Evolutionary conservation across 352 stramenopile species (phyloP), one percentile per base, ranked within the genome.

Genomic region (Phytophthora meadii): DNA sequence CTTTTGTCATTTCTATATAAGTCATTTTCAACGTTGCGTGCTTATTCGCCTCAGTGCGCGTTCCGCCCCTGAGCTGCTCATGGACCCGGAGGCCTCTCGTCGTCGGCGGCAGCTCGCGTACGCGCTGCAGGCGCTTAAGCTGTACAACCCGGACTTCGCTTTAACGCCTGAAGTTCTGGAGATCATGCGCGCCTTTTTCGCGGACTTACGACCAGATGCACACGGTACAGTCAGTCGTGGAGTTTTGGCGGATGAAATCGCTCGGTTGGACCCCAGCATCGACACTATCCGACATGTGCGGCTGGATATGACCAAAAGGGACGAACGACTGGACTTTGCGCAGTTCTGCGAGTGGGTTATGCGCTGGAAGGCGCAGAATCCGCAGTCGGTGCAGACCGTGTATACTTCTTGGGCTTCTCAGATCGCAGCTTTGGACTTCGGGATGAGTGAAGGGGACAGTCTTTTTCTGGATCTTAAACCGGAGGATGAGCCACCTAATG

Each of bases 91-190:
- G 48, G 41, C 65, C 8, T 36, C 52, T 10, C 59, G 59, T 22
- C 27, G 25, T 7, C 71, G 70, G 40, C 74, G 55, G 19, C 78
- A 81, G 48, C 54, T 90, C 24, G 71, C 70, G 27, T 71, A 73
- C 47, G 81, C 82, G 46, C 76, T 93, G 32, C 76, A 86, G 51
- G 85, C 85, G 60, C 75, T 93, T 46, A 69, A 82, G 45, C 58
- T 77, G 71, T 95, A 93, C 79, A 95, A 95, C 60, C 87, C 87
- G 27, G 79, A 93, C 65, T 95, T 95, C 50, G 67, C 77, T 0
- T 52, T 95, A n/a, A 95, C 87, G 45, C 80, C 83, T 7, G 84
- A 95, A 39, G 87, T 95, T 46, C 61, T 93, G 25, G 81, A 82
- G 54, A 92, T 95, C 68, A 84, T 95, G 79, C 83, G 82, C 47